These are phyloP conservation scores for Suillus subaureus DNA, from an alignment of 768 basidiomycete species.

Conservation along the genomic window DNA sequence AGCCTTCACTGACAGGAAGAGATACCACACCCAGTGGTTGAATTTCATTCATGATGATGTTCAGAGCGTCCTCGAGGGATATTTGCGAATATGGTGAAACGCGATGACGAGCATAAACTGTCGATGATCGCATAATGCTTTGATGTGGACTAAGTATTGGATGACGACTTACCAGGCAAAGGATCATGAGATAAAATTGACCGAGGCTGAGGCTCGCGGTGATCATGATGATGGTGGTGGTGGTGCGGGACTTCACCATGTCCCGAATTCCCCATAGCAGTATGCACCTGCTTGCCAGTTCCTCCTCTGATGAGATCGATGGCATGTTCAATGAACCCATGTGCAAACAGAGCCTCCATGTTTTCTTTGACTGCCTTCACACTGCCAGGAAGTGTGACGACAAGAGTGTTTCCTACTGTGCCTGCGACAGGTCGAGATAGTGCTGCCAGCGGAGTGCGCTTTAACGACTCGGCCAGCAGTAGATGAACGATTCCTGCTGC, in stretches of 20 bases:
- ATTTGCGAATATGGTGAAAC: slow-evolving; percentile 78
- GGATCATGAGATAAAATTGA: slow-evolving; percentile 71
- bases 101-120: slow-evolving; percentile 73
- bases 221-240: slow-evolving; percentile 43
- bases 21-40: slow-evolving; percentile 41
- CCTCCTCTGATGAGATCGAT: slow-evolving; percentile 74
- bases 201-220: slow-evolving; percentile 54
- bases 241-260: slow-evolving; percentile 30
- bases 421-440: slow-evolving; percentile 85
- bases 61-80: slow-evolving; percentile 64
- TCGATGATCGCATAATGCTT: neutral
- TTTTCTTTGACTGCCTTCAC: slow-evolving; percentile 85
- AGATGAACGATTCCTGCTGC: slow-evolving; percentile 77
- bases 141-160: neutral
- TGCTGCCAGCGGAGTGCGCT: slow-evolving; percentile 77
- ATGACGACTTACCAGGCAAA: slow-evolving; percentile 53
- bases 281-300: slow-evolving; percentile 60
- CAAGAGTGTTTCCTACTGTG: slow-evolving; percentile 61
- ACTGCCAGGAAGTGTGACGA: slow-evolving; percentile 85
- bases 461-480: slow-evolving; percentile 65
- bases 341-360: slow-evolving; percentile 58
- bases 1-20: slow-evolving; percentile 43
- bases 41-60: slow-evolving; percentile 52
- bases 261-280: slow-evolving; percentile 43
- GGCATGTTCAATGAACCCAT: slow-evolving; percentile 66